These are phyloP conservation scores for Gentiana dahurica DNA, from an alignment of 257 asterid species.

Conservation along the genomic window DNA sequence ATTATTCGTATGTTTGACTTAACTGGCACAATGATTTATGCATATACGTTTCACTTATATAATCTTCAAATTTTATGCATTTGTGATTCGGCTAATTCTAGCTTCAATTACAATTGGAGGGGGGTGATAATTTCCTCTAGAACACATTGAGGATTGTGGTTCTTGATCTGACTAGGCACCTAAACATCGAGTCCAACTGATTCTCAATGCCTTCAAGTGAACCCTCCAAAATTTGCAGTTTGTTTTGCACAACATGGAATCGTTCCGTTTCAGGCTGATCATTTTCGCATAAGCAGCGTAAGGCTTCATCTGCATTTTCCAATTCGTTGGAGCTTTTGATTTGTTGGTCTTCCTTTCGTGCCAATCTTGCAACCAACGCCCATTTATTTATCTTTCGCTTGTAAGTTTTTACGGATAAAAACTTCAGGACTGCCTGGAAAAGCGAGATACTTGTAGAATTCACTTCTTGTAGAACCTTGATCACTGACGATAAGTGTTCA, in stretches of 20 bases:
- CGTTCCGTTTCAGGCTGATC: not conserved
- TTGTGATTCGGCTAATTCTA: too few species aligned
- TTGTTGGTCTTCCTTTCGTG: slow-evolving; percentile 13
- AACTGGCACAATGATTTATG: not conserved
- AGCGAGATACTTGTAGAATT: slow-evolving; percentile 8
- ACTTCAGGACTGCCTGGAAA: slow-evolving; percentile 12
- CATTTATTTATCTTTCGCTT: slow-evolving; percentile 24
- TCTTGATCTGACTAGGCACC: slow-evolving; percentile 22
- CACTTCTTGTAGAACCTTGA: slow-evolving; percentile 16
- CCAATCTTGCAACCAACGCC: slow-evolving; percentile 25
- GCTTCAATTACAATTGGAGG: too few species aligned
- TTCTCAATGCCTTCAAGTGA: slow-evolving; percentile 14
- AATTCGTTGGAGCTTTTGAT: slow-evolving; percentile 11
- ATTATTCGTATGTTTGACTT: not conserved
- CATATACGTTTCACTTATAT: too few species aligned
- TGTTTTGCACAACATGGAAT: slow-evolving; percentile 11
- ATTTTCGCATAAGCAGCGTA: slow-evolving; percentile 7
- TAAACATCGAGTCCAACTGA: slow-evolving; percentile 19
- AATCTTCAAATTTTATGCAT: too few species aligned
- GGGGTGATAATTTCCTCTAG: too few species aligned
- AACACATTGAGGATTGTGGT: slow-evolving; percentile 17
- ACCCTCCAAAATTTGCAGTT: slow-evolving; percentile 17
- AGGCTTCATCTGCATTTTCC: slow-evolving; percentile 12
- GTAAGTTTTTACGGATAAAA: slow-evolving; percentile 18
- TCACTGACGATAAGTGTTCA: slow-evolving; percentile 13